phyloP scores from a whole-genome alignment of 2,329 filamentous ascomycete genomes.

The Reticulascus tulasneorum region DNA sequence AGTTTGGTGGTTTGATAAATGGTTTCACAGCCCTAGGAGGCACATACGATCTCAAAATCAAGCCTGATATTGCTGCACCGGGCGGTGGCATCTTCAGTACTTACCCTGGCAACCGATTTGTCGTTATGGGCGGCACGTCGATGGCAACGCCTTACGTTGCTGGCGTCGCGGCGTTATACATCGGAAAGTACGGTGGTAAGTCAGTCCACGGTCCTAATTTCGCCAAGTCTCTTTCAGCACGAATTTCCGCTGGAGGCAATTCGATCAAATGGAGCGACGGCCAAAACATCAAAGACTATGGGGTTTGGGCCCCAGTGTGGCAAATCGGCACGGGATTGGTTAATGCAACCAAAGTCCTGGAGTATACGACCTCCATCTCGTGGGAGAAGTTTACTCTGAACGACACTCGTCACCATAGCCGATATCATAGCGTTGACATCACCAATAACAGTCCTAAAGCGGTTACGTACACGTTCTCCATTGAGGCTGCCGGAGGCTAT shows the following conservation, averaged over 20 bases:
- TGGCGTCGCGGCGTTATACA: slow-evolving; percentile 44
- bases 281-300: slow-evolving; percentile 13
- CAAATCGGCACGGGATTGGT: slow-evolving; percentile 45
- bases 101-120: slow-evolving; percentile 38
- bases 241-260: slow-evolving; percentile 27
- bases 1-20: slow-evolving; percentile 32
- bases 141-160: slow-evolving; percentile 54
- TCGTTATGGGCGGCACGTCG: slow-evolving; percentile 48
- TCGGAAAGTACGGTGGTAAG: slow-evolving; percentile 37
- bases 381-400: slow-evolving; percentile 44
- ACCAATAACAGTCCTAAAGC: slow-evolving; percentile 35
- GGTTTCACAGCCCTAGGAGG: slow-evolving; percentile 50
- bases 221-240: slow-evolving; percentile 18
- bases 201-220: slow-evolving; percentile 28
- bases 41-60: slow-evolving; percentile 45
- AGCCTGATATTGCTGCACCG: slow-evolving; percentile 46
- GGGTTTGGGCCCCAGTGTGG: slow-evolving; percentile 24
- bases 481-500: slow-evolving; percentile 27
- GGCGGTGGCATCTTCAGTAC: slow-evolving; percentile 49
- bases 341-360: slow-evolving; percentile 40
- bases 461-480: slow-evolving; percentile 35
- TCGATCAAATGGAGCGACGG: slow-evolving; percentile 28
- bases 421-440: slow-evolving; percentile 31
- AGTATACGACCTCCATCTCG: slow-evolving; percentile 32
- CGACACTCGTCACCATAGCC: slow-evolving; percentile 40